Conservation (phyloP, 345 rosid genomes). For the Erysimum cheiranthoides region DNA sequence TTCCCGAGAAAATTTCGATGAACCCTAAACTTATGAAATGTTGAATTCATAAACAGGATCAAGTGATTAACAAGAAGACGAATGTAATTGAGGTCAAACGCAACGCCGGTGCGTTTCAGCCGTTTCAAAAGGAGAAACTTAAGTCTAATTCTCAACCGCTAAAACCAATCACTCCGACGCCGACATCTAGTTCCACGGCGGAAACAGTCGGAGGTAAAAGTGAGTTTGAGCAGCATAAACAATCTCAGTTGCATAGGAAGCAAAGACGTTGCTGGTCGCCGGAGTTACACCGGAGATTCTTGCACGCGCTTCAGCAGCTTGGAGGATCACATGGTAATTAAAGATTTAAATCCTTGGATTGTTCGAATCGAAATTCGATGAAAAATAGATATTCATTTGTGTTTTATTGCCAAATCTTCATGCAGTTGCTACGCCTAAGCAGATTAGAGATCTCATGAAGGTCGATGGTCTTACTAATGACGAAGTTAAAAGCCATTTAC, state of each 20-base stretch:
- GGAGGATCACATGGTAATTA: slow-evolving; percentile 83
- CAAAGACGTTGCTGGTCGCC: slow-evolving; percentile 96
- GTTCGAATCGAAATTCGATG: neutral
- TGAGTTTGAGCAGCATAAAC: slow-evolving; percentile 40
- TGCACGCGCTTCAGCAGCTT: slow-evolving; percentile 84
- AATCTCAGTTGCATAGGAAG: slow-evolving; percentile 51
- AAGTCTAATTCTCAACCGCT: slow-evolving; percentile 56
- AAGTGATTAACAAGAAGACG: slow-evolving; percentile 41
- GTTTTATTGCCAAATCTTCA: neutral
- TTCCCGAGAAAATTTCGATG: neutral
- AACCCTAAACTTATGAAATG: neutral
- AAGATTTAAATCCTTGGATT: neutral
- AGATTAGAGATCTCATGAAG: slow-evolving; percentile 91
- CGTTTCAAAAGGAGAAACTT: slow-evolving; percentile 61
- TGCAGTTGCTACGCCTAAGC: slow-evolving; percentile 93
- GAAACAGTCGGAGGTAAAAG: slow-evolving; percentile 43
- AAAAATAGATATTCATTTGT: neutral
- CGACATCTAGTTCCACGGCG: slow-evolving; percentile 52
- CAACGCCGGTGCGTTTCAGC: slow-evolving; percentile 82
- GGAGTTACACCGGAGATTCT: slow-evolving; percentile 83
- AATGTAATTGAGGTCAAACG: slow-evolving; percentile 62
- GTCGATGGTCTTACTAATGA: slow-evolving; percentile 93
- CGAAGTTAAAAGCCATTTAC: slow-evolving; percentile 98
- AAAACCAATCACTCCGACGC: slow-evolving; percentile 29
- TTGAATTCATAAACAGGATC: slow-evolving; percentile 54